Evolutionary conservation across 352 stramenopile species (phyloP), one percentile per base, ranked within the genome.

Genomic region (Phytophthora pistaciae): DNA sequence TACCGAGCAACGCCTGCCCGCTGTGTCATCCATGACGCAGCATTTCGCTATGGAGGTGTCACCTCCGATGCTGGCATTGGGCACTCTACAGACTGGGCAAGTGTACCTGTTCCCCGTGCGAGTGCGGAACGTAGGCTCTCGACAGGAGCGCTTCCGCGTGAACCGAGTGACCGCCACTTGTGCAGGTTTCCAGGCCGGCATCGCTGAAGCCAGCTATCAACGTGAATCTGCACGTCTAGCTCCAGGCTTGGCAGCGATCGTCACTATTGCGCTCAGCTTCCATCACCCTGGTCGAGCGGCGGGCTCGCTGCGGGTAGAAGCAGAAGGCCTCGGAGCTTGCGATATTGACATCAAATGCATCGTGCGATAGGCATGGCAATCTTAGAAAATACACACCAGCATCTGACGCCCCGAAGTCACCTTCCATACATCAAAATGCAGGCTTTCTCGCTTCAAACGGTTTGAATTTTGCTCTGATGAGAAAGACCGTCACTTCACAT

Each of bases 91-190:
- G 9, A 63, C 72, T 6, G 77, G 70, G 1, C 81, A 91, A 70
- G 84, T 93, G 9, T 93, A 92, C 31, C 59, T 93, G 13, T 91
- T 92, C 57, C 84, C 84, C 16, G 52, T 92, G 18, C 83, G 86
- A 36, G 68, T 91, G 27, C 85, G 83, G 49, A 95, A 95, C 36
- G 77, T 95, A 14, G 85, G 84, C 3, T 79, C 70, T 31, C 85
- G 78, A 57, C 79, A 92, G 49, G 83, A 95, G 40, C 87, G 85
- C 8, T 95, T 90, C 54, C 85, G 85, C 20, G 83, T 92, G 5
- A 80, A 87, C 31, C 60, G 71, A n/a, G 65, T 92, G 7, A 63
- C 53, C 7, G 81, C 77, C 5, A 82, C 79, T 4, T 78, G 74
- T 58, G 80, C 78, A 14, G 77, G 76, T 5, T 73, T 79, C 16